Percentiles rank a stretch among this genome's conserved stretches.
These are phyloP conservation scores for Citeromyces siamensis DNA, from an alignment of 1,139 yeast species.

Conservation along the genomic window DNA sequence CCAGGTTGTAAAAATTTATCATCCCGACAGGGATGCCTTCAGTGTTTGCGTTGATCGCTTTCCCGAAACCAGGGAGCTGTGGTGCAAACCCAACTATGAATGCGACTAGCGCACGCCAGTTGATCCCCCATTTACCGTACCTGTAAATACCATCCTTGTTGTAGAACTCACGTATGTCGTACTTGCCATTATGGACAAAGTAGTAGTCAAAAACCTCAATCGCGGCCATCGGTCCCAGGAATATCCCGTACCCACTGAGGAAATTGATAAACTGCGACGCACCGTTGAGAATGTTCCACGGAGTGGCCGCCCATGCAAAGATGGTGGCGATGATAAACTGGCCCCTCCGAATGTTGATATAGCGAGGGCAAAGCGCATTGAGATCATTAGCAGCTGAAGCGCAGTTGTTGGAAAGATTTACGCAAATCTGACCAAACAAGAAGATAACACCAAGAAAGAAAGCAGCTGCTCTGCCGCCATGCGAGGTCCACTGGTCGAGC, in stretches of 20 bases:
- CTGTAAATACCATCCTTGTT: constrained; percentile 25
- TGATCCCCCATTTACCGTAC: constrained; percentile 23
- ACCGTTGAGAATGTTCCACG: constrained; percentile 23
- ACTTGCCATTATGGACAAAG: constrained; percentile 20
- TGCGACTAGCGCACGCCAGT: constrained; percentile 28
- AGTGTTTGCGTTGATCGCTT: constrained; percentile 14
- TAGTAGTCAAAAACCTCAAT: constrained; percentile 29
- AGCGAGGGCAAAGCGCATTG: constrained; percentile 20
- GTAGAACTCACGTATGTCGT: constrained; percentile 23
- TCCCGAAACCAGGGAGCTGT: constrained; percentile 20
- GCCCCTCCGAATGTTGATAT: constrained; percentile 22
- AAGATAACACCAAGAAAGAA: constrained; percentile 18
- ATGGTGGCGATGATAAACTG: constrained; percentile 16
- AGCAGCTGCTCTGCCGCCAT: constrained; percentile 18
- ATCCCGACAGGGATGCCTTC: constrained; percentile 9
- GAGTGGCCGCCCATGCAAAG: constrained; percentile 17
- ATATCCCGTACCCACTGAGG: constrained; percentile 23
- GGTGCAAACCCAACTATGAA: constrained; percentile 26
- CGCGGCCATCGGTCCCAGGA: constrained; percentile 30
- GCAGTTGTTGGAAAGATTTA: constrained; percentile 24
- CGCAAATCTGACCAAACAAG: constrained; percentile 16
- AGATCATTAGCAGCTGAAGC: constrained; percentile 37
- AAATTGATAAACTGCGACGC: constrained; percentile 20
- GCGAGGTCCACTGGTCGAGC: constrained; percentile 12
- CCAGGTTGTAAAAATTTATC: constrained; percentile 5